A percentile compares a stretch with the other conserved stretches of the same genome.
Conservation (phyloP, 176 grass and related monocot species). For the Bonia amplexicaulis region DNA sequence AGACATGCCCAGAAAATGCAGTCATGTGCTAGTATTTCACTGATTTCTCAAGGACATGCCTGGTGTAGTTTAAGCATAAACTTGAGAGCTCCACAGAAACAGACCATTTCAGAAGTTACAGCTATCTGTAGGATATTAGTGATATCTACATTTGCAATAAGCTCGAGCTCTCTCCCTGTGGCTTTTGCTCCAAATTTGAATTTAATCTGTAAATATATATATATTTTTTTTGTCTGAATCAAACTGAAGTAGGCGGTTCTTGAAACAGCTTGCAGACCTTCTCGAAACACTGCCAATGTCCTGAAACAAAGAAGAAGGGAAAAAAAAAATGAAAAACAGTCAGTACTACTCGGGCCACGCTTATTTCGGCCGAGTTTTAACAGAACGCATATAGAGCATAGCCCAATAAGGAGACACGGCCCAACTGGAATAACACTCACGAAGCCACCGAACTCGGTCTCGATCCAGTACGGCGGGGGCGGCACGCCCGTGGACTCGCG, state of each 20-base stretch:
- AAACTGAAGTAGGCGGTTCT: not conserved
- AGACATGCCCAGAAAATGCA: not conserved
- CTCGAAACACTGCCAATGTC: not conserved
- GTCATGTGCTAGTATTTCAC: not conserved
- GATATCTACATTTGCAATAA: not conserved
- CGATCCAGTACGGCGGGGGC: slow-evolving; percentile 41
- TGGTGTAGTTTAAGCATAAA: no score
- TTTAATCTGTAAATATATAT: not conserved
- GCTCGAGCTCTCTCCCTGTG: no score
- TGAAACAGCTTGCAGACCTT: not conserved
- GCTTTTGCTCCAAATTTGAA: not conserved
- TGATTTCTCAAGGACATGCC: no score
- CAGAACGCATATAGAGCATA: not conserved
- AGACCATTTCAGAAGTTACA: no score
- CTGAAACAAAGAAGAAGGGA: not conserved
- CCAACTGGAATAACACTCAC: slow-evolving; percentile 25
- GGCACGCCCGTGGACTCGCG: slow-evolving; percentile 22
- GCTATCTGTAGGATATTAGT: no score
- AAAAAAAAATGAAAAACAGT: not conserved
- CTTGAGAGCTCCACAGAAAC: no score
- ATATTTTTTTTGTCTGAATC: not conserved
- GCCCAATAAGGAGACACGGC: not conserved
- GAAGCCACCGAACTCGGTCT: slow-evolving; percentile 50
- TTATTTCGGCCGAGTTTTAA: not conserved
- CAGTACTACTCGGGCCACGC: not conserved